Percentiles rank a stretch among this genome's conserved stretches.
Evolutionary conservation across 2,329 filamentous ascomycete species (phyloP).

Genomic region (Fusarium albosuccineum): DNA sequence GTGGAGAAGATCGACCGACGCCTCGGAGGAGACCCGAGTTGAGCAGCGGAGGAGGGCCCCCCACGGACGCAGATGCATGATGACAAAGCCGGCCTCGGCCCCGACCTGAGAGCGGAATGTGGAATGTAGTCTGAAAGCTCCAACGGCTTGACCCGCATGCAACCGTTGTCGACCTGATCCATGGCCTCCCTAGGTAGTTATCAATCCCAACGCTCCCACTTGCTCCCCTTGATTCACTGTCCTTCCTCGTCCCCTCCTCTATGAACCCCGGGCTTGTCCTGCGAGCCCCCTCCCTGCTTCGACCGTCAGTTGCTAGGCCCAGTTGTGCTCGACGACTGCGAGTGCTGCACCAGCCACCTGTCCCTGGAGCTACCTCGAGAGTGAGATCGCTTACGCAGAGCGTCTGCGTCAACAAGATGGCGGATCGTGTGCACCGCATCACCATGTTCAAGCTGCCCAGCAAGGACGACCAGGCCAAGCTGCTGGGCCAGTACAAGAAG

Average conservation of each 20-base stretch:
- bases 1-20: too few species aligned
- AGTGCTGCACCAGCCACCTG: neutral
- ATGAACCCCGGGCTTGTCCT: slow-evolving; percentile 31
- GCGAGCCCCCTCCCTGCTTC: slow-evolving; percentile 8
- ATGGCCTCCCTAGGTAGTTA: neutral
- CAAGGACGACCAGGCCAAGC: slow-evolving; percentile 56
- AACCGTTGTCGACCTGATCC: slow-evolving; percentile 20
- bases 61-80: neutral
- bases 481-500: slow-evolving; percentile 60
- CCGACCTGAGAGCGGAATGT: neutral
- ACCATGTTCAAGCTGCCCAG: slow-evolving; percentile 68
- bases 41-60: neutral
- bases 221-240: neutral
- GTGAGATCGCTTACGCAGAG: slow-evolving; percentile 18
- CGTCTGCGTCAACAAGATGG: slow-evolving; percentile 51
- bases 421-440: slow-evolving; percentile 59
- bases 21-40: too few species aligned
- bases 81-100: slow-evolving; percentile 7
- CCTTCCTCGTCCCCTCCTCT: slow-evolving; percentile 3
- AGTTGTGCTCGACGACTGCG: neutral
- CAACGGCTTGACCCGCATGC: slow-evolving; percentile 29
- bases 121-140: too few species aligned
- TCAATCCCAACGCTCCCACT: neutral
- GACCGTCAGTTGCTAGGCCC: slow-evolving; percentile 9
- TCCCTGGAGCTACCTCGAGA: neutral